phyloP scores from a whole-genome alignment of 2,329 filamentous ascomycete species.

The Esteya vermicola region DNA sequence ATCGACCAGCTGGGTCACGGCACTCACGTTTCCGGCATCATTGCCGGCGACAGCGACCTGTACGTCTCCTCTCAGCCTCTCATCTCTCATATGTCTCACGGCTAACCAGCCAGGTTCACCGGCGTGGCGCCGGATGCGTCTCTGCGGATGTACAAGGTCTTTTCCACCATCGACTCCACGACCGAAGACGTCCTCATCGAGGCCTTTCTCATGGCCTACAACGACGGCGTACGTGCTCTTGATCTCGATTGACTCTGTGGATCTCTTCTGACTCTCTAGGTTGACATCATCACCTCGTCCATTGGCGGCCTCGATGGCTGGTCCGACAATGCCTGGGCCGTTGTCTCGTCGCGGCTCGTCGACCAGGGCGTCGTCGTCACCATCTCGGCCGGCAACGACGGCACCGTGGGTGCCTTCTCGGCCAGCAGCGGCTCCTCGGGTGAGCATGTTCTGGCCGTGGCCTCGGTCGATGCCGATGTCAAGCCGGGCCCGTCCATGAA shows the following conservation, averaged over 20 bases:
- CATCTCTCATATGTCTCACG: too few relatives aligned
- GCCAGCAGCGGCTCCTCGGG: slow-evolving; percentile 17
- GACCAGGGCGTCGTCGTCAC: slow-evolving; percentile 37
- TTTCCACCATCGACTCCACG: not conserved
- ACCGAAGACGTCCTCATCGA: slow-evolving; percentile 41
- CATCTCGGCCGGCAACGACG: slow-evolving; percentile 35
- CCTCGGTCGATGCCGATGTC: slow-evolving; percentile 20
- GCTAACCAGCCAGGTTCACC: too few relatives aligned
- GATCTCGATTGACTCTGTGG: not conserved
- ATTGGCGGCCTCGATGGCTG: slow-evolving; percentile 36
- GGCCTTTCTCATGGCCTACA: slow-evolving; percentile 44
- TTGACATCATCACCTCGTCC: slow-evolving; percentile 41
- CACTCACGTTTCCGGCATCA: slow-evolving; percentile 14
- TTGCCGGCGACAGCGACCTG: slow-evolving; percentile 9
- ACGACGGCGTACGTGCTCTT: slow-evolving; percentile 27
- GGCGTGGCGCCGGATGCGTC: not conserved
- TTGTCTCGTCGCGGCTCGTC: slow-evolving; percentile 36
- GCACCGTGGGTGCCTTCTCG: slow-evolving; percentile 6
- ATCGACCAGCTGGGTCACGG: slow-evolving; percentile 12
- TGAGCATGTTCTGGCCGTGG: slow-evolving; percentile 26
- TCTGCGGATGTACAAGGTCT: slow-evolving; percentile 1
- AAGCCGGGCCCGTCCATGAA: slow-evolving; percentile 9
- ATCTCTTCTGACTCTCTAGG: slow-evolving; percentile 9
- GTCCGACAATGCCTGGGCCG: slow-evolving; percentile 35
- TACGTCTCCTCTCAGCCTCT: too few relatives aligned